Evolutionary conservation across 352 stramenopile species (phyloP), one percentile per base, ranked within the genome.

Genomic region (Elongisporangium senticosum): DNA sequence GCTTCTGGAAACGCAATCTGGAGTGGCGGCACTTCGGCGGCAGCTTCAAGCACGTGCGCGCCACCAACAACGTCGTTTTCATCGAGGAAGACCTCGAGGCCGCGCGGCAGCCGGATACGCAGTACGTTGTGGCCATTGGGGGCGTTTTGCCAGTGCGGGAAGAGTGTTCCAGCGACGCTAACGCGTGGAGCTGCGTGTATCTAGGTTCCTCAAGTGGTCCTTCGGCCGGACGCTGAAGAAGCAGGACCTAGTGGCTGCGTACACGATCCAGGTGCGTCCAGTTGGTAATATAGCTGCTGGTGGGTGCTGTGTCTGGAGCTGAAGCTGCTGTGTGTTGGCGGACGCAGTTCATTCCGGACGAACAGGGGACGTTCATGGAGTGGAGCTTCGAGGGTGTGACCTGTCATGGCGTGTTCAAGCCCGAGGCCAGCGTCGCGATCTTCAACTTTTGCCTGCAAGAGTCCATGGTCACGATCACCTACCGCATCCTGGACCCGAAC

Each of bases 391-490:
- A 93, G 60, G 83, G 83, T 55, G 83, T 90, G 53, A 93, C 77
- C 37, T 93, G 83, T 60, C 83, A 93, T 52, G 83, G 83, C 47
- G 72, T 93, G 39, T 93, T 90, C 72, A 93, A 89, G 56, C 80
- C 79, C 14, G 79, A 88, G 58, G 68, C 83, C 17, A 90, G 79
- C 55, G 83, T 93, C 40, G 83, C 83, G 28, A 90, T 89, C 56
- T 84, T 90, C 59, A 93, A 93, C 66, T 93, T 93, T 59, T 86
- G 72, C 53, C 65, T 93, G 47, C 80, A 88, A 60, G 79, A 87
- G 50, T 89, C 83, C 59, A 89, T 93, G 79, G 83, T 93, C 43
- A 93, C 83, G 26, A 93, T 93, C 66, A 93, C 83, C 15, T 93
- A 93, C 60, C 83, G 83, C 50, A 67, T 88, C 21, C 59, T 90